These are phyloP conservation scores for Cubamyces sp. DNA, from an alignment of 768 basidiomycete genomes.

Conservation along the genomic window DNA sequence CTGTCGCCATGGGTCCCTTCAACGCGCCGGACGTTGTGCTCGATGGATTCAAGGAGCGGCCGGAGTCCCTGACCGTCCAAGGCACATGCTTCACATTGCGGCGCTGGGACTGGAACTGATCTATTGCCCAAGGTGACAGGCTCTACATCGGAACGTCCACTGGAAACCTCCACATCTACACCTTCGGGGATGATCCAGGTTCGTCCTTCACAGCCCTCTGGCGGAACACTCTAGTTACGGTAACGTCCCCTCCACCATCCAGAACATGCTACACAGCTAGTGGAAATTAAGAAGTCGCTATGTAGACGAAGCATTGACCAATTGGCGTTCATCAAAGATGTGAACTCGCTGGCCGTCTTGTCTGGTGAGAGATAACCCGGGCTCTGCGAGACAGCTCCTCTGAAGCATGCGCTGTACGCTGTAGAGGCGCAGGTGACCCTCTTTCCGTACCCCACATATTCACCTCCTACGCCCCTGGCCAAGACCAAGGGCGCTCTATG, in stretches of 20 bases:
- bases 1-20: slow-evolving; percentile 34
- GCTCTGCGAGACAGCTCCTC: neutral
- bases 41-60: slow-evolving; percentile 51
- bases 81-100: slow-evolving; percentile 34
- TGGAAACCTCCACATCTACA: slow-evolving; percentile 60
- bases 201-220: slow-evolving; percentile 19
- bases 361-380: slow-evolving; percentile 59
- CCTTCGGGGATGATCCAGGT: slow-evolving; percentile 46
- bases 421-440: slow-evolving; percentile 76
- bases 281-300: slow-evolving; percentile 70
- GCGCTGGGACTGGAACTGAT: slow-evolving; percentile 10
- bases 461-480: slow-evolving; percentile 69
- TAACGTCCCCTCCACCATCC: slow-evolving; percentile 22
- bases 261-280: slow-evolving; percentile 43
- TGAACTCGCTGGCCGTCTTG: slow-evolving; percentile 83
- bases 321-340: slow-evolving; percentile 80
- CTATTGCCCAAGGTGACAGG: slow-evolving; percentile 46
- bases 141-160: slow-evolving; percentile 66
- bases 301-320: slow-evolving; percentile 82
- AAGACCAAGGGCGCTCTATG: slow-evolving; percentile 85
- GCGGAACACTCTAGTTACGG: slow-evolving; percentile 3
- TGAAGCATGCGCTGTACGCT: slow-evolving; percentile 35
- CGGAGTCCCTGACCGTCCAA: slow-evolving; percentile 51
- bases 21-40: slow-evolving; percentile 31
- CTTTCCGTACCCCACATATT: slow-evolving; percentile 73